Evolutionary conservation across 179 eudicot genomes (phyloP).

Genomic region (Actinidia polygama): DNA sequence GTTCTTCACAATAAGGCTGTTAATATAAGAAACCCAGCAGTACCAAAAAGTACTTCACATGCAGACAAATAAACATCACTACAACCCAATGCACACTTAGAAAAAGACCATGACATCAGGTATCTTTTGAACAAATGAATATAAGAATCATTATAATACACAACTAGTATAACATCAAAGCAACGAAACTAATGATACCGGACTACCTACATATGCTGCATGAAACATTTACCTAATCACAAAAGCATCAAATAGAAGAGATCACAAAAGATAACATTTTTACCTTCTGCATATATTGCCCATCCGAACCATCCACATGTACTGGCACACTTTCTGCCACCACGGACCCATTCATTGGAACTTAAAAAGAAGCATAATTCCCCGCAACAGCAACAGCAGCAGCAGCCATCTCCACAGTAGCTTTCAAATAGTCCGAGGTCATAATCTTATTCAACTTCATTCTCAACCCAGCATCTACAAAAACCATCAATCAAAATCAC

Average conservation of each 20-base stretch:
- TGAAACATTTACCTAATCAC: neutral
- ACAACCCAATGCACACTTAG: neutral
- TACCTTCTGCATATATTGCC: slow-evolving; percentile 63
- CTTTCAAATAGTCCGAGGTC: slow-evolving; percentile 57
- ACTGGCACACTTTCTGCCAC: slow-evolving; percentile 46
- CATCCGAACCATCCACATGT: slow-evolving; percentile 47
- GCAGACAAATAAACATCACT: neutral
- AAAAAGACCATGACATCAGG: neutral
- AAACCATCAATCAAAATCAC: slow-evolving; percentile 20
- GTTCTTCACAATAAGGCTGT: neutral
- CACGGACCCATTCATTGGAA: slow-evolving; percentile 44
- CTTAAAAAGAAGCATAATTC: slow-evolving; percentile 64
- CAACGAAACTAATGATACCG: neutral
- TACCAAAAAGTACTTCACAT: neutral
- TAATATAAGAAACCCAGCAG: neutral
- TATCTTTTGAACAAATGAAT: neutral
- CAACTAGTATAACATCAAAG: neutral
- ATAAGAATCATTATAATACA: neutral
- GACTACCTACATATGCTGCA: neutral
- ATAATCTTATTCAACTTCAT: slow-evolving; percentile 83
- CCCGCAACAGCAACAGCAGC: slow-evolving; percentile 73
- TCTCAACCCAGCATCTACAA: slow-evolving; percentile 74
- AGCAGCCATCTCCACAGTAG: slow-evolving; percentile 72
- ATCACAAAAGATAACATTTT: neutral
- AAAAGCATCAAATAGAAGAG: neutral